phyloP scores from a whole-genome alignment of 78 protist genomes.

The Chrysochromulina tobinii region DNA sequence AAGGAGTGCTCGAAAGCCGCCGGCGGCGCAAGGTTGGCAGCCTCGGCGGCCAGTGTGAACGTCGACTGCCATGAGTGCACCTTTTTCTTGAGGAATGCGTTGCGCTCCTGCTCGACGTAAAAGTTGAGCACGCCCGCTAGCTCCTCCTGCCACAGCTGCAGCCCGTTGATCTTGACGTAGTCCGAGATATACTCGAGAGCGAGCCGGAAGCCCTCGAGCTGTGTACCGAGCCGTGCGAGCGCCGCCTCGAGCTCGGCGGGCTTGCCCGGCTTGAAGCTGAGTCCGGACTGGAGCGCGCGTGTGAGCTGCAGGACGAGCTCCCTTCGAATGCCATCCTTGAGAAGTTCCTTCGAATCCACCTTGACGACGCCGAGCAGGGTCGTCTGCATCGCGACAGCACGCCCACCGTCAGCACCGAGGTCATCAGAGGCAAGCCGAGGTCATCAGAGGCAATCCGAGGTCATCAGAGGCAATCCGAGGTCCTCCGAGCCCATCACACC shows the following conservation, averaged over 20 bases:
- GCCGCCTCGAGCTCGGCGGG: slow-evolving; percentile 46
- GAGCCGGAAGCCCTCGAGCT: slow-evolving; percentile 77
- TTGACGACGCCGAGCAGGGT: slow-evolving; percentile 94
- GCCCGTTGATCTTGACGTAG: slow-evolving; percentile 88
- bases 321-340: slow-evolving; percentile 94
- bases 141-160: slow-evolving; percentile 93
- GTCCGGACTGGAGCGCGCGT: slow-evolving; percentile 59
- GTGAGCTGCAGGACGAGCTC: slow-evolving; percentile 86
- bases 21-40: too few species aligned
- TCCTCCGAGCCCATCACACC: slow-evolving; percentile 35
- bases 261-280: slow-evolving; percentile 51
- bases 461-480: too few species aligned
- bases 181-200: slow-evolving; percentile 80
- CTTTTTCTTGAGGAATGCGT: too few species aligned
- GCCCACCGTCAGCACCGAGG: slow-evolving; percentile 93
- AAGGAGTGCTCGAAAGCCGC: too few species aligned
- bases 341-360: slow-evolving; percentile 27
- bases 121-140: slow-evolving; percentile 85
- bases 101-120: slow-evolving; percentile 82
- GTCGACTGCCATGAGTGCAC: too few species aligned
- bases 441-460: too few species aligned
- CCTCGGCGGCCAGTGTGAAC: too few species aligned
- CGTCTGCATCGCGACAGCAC: slow-evolving; percentile 88
- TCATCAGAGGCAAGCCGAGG: background rate
- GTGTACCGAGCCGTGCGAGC: slow-evolving; percentile 44